phyloP scores from a whole-genome alignment of 306 rosid species.

The Betula pendula region DNA sequence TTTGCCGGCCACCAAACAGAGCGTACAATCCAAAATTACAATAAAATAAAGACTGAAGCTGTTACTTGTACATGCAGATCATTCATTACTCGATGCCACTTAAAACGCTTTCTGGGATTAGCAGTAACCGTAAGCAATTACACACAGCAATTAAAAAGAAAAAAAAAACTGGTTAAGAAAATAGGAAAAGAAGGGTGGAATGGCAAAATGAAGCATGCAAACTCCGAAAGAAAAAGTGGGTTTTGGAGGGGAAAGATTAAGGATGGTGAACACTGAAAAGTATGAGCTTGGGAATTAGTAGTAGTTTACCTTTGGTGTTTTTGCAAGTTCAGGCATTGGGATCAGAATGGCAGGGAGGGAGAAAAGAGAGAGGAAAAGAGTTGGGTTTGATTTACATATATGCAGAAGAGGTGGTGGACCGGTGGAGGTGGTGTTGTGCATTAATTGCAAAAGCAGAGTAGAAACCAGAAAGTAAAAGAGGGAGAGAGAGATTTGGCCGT shows the following conservation, averaged over 20 bases:
- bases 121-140: not conserved
- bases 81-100: not conserved
- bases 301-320: constrained; percentile 29
- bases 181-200: not conserved
- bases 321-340: constrained; percentile 13
- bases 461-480: constrained; percentile 9
- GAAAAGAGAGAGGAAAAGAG: not conserved
- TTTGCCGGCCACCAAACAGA: not conserved
- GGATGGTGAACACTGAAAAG: not conserved
- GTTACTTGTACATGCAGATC: not conserved
- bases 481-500: constrained; percentile 1
- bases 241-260: not conserved
- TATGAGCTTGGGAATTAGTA: not conserved
- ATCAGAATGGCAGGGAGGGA: constrained; percentile 9
- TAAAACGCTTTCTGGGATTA: not conserved
- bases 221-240: not conserved
- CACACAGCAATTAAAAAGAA: not conserved
- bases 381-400: not conserved
- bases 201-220: not conserved
- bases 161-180: not conserved
- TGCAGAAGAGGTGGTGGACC: too few species aligned
- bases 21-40: not conserved
- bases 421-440: constrained; percentile 42
- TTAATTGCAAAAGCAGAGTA: constrained; percentile 56
- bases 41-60: not conserved